Base-by-base conservation (phyloP, 306 rosid species). In the Vicia faba region DNA sequence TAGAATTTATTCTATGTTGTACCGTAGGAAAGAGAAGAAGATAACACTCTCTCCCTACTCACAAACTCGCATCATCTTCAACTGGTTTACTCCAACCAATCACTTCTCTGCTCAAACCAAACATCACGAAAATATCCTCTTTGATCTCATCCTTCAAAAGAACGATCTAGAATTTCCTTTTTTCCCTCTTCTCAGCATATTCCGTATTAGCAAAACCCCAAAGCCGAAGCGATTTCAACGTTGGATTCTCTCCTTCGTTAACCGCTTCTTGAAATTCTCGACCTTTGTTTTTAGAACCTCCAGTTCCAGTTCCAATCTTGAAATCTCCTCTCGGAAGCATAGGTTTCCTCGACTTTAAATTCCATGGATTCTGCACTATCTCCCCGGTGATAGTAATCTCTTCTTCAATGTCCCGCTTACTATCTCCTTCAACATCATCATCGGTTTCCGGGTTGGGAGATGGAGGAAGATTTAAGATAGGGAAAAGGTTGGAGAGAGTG, bases 111-210 rank as follows among this genome's bases (percentile, higher is more conserved):
- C n/a, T n/a, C n/a, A n/a, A 90, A 55, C 97, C 99, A 18, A 96
- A 90, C 92, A 93, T 90, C 44, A 84, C 64, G 70, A 90, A 93
- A 20, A 93, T 69, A 78, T 93, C 97, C 50, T 93, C 97, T 68
- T 93, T 96, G 83, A 93, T 93, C 82, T 93, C 99, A 19, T 90
- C 99, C 66, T 71, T 85, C 0, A 96, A 90, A 40, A 93, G 86
- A 20, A 96, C 97, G 82, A 93, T 88, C 99, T 96, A 93, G 80
- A 93, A 84, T 77, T 78, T 90, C 81, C 88, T 88, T 82, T 93
- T 93, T 82, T 82, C 88, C 82, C 85, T 87, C 84, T 74, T 92
- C 79, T 93, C 95, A 41, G 60, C 8, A 23, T 84, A 80, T 58
- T 64, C 85, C 51, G 77, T 78, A 61, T 79, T 74, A 16, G 83